These are phyloP conservation scores for Trichoderma sp. DNA, from an alignment of 2,329 filamentous ascomycete genomes.

Conservation along the genomic window DNA sequence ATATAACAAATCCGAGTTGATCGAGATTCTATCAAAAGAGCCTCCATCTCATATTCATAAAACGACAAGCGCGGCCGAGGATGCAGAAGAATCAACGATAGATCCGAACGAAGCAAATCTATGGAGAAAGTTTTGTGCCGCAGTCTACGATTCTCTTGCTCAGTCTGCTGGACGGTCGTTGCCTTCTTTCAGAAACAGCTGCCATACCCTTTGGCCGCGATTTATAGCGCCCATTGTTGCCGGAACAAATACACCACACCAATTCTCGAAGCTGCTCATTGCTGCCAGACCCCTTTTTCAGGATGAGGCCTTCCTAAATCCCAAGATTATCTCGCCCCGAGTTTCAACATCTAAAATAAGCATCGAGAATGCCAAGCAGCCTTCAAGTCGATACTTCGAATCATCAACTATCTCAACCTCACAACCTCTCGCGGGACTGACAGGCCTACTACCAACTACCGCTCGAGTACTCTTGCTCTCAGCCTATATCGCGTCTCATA, in stretches of 20 bases:
- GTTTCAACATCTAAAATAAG: background rate
- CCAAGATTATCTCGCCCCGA: constrained; percentile 54
- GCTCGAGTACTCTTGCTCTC: constrained; percentile 74
- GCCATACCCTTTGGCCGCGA: constrained; percentile 76
- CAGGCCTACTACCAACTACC: constrained; percentile 66
- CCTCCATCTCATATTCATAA: constrained; percentile 49
- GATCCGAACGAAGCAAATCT: constrained; percentile 63
- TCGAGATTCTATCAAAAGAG: constrained; percentile 69
- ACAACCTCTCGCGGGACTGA: constrained; percentile 46
- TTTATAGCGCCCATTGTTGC: constrained; percentile 78
- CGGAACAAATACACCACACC: constrained; percentile 72
- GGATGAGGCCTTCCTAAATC: constrained; percentile 69
- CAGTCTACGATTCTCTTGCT: constrained; percentile 83
- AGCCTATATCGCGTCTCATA: constrained; percentile 81
- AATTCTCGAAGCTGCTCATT: constrained; percentile 83
- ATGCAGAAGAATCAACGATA: constrained; percentile 31
- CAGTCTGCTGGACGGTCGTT: constrained; percentile 81
- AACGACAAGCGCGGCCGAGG: constrained; percentile 37
- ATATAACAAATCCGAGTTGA: constrained; percentile 78
- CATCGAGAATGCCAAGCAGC: background rate
- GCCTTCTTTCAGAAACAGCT: constrained; percentile 68
- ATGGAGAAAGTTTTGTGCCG: constrained; percentile 78
- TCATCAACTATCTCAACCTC: background rate
- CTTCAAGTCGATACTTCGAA: background rate
- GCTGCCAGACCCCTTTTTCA: constrained; percentile 69